Conservation (phyloP, 805 yeast species). For the Candida railenensis region DNA sequence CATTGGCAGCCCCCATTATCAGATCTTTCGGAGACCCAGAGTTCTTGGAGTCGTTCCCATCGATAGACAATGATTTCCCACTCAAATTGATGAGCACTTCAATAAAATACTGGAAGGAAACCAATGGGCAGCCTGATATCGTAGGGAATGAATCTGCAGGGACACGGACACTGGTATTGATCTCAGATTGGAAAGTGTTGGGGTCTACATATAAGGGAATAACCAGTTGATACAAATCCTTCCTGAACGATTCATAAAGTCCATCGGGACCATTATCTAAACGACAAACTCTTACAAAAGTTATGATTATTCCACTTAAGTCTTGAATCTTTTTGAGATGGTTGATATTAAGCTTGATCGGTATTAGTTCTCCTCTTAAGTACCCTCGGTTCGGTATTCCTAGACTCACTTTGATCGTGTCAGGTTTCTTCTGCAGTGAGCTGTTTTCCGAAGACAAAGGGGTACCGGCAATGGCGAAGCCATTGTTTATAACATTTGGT, state of each 20-base stretch:
- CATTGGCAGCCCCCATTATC: slow-evolving; percentile 9
- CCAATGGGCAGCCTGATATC: slow-evolving; percentile 65
- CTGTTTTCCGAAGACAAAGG: neutral
- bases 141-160: slow-evolving; percentile 90
- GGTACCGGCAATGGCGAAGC: neutral
- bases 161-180: slow-evolving; percentile 62
- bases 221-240: slow-evolving; percentile 76
- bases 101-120: slow-evolving; percentile 79
- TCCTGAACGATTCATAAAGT: slow-evolving; percentile 70
- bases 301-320: slow-evolving; percentile 71
- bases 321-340: slow-evolving; percentile 73
- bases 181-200: slow-evolving; percentile 50
- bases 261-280: slow-evolving; percentile 56
- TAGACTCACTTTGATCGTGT: slow-evolving; percentile 34
- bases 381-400: slow-evolving; percentile 62
- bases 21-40: slow-evolving; percentile 9
- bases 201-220: slow-evolving; percentile 82
- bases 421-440: slow-evolving; percentile 13
- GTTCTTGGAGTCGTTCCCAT: slow-evolving; percentile 13
- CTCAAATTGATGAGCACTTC: slow-evolving; percentile 83
- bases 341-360: slow-evolving; percentile 62
- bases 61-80: slow-evolving; percentile 47
- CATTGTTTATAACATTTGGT: neutral
- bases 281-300: slow-evolving; percentile 78
- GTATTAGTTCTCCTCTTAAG: slow-evolving; percentile 75